phyloP scores from a whole-genome alignment of 2,329 filamentous ascomycete species.

The Fusarium dlaminii region DNA sequence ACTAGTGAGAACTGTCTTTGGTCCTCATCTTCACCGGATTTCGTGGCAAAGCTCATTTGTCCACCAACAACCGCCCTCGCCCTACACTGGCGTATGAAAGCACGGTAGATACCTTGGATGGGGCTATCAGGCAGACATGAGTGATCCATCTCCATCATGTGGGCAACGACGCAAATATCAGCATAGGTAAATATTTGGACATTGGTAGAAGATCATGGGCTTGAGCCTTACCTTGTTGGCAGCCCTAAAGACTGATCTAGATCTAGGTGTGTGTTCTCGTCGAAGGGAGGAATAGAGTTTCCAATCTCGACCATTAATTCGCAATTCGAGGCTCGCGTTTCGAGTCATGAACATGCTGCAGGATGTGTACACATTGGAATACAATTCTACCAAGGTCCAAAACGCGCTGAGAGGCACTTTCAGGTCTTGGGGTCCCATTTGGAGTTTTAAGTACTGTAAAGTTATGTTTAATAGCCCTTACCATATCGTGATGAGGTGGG shows the following conservation, averaged over 20 bases:
- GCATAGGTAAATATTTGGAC: neutral
- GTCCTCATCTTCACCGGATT: accelerated
- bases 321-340: neutral
- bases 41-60: accelerated
- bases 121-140: neutral
- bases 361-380: neutral
- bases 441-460: neutral
- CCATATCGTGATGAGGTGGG: neutral
- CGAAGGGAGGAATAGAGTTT: neutral
- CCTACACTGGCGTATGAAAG: neutral
- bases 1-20: neutral
- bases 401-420: accelerated
- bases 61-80: accelerated
- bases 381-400: neutral
- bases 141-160: accelerated
- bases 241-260: accelerated
- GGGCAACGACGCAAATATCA: neutral
- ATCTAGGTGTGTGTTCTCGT: accelerated
- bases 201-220: too few species aligned
- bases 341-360: neutral
- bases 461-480: neutral
- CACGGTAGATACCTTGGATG: accelerated
- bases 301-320: accelerated
- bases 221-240: neutral
- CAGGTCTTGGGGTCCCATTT: neutral